Percentiles rank a stretch among this genome's conserved stretches.
Conservation (phyloP, 2,329 filamentous ascomycete species). For the Hansfordia pulvinata region DNA sequence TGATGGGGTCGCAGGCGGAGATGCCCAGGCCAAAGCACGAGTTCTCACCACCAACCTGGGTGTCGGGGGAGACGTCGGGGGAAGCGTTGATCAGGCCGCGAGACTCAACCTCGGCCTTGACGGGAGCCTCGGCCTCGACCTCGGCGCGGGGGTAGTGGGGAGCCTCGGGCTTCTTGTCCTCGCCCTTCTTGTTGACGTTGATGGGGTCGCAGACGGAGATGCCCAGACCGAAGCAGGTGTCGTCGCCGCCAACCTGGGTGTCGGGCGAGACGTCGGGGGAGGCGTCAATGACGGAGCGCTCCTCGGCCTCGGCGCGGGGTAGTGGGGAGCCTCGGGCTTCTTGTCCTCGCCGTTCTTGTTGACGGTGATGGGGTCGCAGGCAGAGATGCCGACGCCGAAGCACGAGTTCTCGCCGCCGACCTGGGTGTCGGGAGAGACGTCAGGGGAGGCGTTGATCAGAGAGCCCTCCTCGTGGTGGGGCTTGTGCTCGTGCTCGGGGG, state of each 20-base stretch:
- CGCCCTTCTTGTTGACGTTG: constrained; percentile 3
- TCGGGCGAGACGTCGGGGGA: too few species aligned
- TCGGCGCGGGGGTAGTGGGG: background rate
- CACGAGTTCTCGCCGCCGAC: constrained; percentile 6
- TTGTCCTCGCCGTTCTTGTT: too few species aligned
- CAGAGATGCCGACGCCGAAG: constrained; percentile 8
- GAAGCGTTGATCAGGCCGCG: constrained; percentile 7
- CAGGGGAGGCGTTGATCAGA: constrained; percentile 6
- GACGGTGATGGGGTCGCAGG: constrained; percentile 8
- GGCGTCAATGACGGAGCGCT: too few species aligned
- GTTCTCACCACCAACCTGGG: constrained; percentile 8
- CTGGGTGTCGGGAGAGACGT: constrained; percentile 2
- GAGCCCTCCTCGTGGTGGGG: too few species aligned
- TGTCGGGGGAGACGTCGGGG: constrained; percentile 5
- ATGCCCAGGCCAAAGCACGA: constrained; percentile 9
- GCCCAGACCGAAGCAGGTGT: too few species aligned
- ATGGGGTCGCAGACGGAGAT: too few species aligned
- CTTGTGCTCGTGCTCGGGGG: too few species aligned
- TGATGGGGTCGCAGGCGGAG: background rate
- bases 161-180: constrained; percentile 1
- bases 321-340: too few species aligned
- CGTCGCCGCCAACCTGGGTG: too few species aligned
- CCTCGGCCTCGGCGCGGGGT: too few species aligned
- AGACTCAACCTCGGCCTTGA: too few species aligned
- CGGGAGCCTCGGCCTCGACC: too few species aligned